Evolutionary conservation across 768 basidiomycete species (phyloP), one percentile per base, ranked within the genome.

Genomic region (Baorangia bicolor): DNA sequence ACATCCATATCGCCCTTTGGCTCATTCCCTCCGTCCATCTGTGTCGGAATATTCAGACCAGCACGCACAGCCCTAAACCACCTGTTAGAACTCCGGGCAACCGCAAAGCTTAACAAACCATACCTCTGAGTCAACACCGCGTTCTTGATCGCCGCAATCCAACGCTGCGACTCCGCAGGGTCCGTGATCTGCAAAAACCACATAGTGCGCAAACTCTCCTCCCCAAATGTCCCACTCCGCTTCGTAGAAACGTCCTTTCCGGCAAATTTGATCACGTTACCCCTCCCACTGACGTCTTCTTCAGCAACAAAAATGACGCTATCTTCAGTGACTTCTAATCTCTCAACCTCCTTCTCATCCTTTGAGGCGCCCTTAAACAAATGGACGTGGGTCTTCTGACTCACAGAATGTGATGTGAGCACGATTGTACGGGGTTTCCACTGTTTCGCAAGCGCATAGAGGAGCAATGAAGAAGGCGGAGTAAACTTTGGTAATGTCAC

Each of bases 1-100:
- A 91, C 90, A 66, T 92, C 90, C 75, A 92, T 82, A 64, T 92
- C 90, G 7, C 90, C 90, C 43, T 84, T 78, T 21, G 88, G 88
- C 57, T 90, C 90, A 27, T 79, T 73, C 16, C 74, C 75, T 21
- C 77, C 73, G 4, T 73, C 61, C 21, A 72, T 71, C 38, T 73
- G 73, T 0, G 77, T 66, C 27, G 82, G 71, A 23, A 76, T 70
- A 33, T 82, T 80, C 13, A 91, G 69, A 16, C 89, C 89, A 10
- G 85, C 87, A 21, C 87, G 85, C 27, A 87, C 73, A 37, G 87
- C 84, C 61, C 89, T 91, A 55, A 2, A 7, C 3, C 3, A 42
- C 14, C 28, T 21, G 34, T 66, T 30, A 60, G 49, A 48, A 53
- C 16, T 28, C 12, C 5, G 21, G 14, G 23, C 0, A 31, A 51